Base-by-base conservation (phyloP, 1,284 basidiomycete genomes). In the Rhodotorula sp. region DNA sequence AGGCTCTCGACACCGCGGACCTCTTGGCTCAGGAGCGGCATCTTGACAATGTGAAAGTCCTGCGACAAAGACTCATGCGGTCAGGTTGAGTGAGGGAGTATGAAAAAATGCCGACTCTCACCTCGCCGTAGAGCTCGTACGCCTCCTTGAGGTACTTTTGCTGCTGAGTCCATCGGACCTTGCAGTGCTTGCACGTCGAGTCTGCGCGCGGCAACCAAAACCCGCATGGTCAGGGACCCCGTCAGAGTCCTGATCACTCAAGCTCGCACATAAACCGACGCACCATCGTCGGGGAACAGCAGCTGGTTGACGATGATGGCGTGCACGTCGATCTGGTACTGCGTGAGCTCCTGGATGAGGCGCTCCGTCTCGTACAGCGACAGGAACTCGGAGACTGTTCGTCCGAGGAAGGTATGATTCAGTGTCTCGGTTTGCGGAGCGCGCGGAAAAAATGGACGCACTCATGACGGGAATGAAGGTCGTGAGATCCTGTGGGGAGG, bases 231-330 rank as follows among this genome's bases (percentile, higher is more conserved):
- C 2, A 12, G 16, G 2, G 31, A 14, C 14, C 23, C 49, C 4
- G 18, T 26, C 34, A 45, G 28, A 19, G 49, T 14, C 19, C 18
- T 50, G 49, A 50, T n/a, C n/a, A n/a, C n/a, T n/a, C n/a, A 7
- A 49, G 23, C 45, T 31, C 83, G 31, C 14, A n/a, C n/a, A 12
- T 12, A 14, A 43, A 2, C 38, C 38, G 18, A n/a, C 89, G 76
- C 79, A 91, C 91, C 87, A 80, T 89, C 85, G 84, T 92, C 94
- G 28, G 95, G 95, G 85, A 93, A 98, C 56, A 99, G 85, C 16
- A 99, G 84, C 83, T 99, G 95, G 81, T 99, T 99, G 76, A 98
- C 93, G 66, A 99, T 93, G 78, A 99, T 99, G 80, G 95, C 93
- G 82, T 99, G 95, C 59, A 95, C 98, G 82, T 99, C 97, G 80